phyloP scores from a whole-genome alignment of 2,329 filamentous ascomycete species.

The Anthostomella pinea region DNA sequence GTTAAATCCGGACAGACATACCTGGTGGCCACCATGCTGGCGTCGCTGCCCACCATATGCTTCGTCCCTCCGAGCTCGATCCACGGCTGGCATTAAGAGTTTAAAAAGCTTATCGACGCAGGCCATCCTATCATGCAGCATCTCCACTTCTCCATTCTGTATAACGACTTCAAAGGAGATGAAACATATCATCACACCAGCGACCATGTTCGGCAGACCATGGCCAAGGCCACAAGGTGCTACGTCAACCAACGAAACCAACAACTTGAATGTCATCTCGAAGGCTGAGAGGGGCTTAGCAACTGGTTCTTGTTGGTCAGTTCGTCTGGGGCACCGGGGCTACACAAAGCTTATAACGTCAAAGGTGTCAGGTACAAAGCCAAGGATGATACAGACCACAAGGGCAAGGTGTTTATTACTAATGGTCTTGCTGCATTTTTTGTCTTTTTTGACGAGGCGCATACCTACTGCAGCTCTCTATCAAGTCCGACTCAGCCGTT shows the following conservation, averaged over 20 bases:
- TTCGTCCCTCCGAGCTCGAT: no score
- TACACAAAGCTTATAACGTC: neutral
- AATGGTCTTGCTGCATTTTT: constrained; percentile 5
- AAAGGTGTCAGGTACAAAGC: neutral
- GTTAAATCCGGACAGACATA: constrained; percentile 1
- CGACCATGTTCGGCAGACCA: neutral
- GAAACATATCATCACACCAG: neutral
- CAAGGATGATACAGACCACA: neutral
- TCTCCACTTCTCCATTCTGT: no score
- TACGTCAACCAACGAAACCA: neutral
- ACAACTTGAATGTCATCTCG: constrained; percentile 1
- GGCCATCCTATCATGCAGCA: no score
- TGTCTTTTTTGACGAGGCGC: constrained; percentile 4
- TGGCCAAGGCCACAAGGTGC: neutral
- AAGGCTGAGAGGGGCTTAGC: constrained; percentile 1
- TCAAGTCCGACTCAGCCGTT: constrained; percentile 3
- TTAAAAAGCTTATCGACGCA: no score
- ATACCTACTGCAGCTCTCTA: constrained; percentile 2
- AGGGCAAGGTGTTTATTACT: constrained; percentile 1
- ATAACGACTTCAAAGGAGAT: constrained; percentile 3
- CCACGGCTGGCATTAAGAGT: no score
- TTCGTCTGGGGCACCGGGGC: no score
- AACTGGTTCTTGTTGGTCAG: constrained; percentile 3
- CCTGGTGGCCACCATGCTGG: neutral
- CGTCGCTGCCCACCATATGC: no score